These are phyloP conservation scores for Erythrophleum fordii DNA, from an alignment of 306 rosid species.

Conservation along the genomic window DNA sequence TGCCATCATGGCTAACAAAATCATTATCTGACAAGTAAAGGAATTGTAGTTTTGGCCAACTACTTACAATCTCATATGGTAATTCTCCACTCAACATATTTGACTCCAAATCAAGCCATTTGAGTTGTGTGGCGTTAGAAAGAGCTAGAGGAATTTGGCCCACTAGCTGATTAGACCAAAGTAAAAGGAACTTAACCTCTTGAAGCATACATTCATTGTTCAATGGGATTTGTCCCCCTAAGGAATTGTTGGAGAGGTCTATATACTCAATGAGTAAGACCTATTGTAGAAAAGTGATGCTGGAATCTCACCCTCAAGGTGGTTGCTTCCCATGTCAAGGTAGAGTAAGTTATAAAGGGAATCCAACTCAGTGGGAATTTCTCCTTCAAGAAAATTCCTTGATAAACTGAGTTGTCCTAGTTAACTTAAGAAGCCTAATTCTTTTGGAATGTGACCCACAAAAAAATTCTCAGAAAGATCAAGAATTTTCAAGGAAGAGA, in stretches of 20 bases:
- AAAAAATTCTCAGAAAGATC: slow-evolving; percentile 79
- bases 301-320: slow-evolving; percentile 70
- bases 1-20: slow-evolving; percentile 74
- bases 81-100: slow-evolving; percentile 73
- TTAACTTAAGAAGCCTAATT: slow-evolving; percentile 59
- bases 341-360: slow-evolving; percentile 65
- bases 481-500: slow-evolving; percentile 71
- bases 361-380: slow-evolving; percentile 68
- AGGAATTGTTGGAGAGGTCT: slow-evolving; percentile 85
- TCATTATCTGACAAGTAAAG: slow-evolving; percentile 80
- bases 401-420: slow-evolving; percentile 73
- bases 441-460: slow-evolving; percentile 72
- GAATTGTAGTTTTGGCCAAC: slow-evolving; percentile 65
- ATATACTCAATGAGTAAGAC: slow-evolving; percentile 65
- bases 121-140: slow-evolving; percentile 68
- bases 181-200: slow-evolving; percentile 67
- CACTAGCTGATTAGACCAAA: slow-evolving; percentile 80
- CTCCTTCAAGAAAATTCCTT: slow-evolving; percentile 61
- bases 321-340: slow-evolving; percentile 79
- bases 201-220: slow-evolving; percentile 58
- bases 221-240: slow-evolving; percentile 68
- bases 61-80: slow-evolving; percentile 56
- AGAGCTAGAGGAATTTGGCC: slow-evolving; percentile 76
- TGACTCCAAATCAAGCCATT: slow-evolving; percentile 89
- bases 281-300: slow-evolving; percentile 71